These are phyloP conservation scores for Clarkia xantiana DNA, from an alignment of 345 rosid genomes.

Conservation along the genomic window DNA sequence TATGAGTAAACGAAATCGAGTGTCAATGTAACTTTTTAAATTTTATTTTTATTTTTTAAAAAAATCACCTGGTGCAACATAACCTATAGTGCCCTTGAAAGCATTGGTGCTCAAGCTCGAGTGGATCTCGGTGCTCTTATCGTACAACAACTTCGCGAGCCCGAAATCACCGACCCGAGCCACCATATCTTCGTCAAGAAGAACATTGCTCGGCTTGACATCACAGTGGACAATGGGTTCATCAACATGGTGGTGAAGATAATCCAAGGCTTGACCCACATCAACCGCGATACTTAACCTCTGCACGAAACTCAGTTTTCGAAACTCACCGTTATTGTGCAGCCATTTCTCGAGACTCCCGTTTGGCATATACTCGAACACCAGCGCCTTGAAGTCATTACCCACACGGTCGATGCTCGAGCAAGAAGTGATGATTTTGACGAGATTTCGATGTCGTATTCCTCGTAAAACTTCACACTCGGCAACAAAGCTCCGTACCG, in stretches of 20 bases:
- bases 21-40: too few species aligned
- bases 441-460: constrained; percentile 35
- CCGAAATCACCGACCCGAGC: constrained; percentile 24
- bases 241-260: constrained; percentile 14
- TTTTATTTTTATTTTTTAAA: too few species aligned
- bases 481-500: constrained; percentile 26
- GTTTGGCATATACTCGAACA: constrained; percentile 31
- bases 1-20: too few species aligned
- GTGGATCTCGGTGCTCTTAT: constrained; percentile 4
- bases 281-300: constrained; percentile 22
- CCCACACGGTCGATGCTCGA: constrained; percentile 32
- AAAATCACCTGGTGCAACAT: constrained; percentile 19
- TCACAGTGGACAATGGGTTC: constrained; percentile 20
- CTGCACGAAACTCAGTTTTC: constrained; percentile 14
- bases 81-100: constrained; percentile 16
- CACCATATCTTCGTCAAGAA: constrained; percentile 16
- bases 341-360: constrained; percentile 37
- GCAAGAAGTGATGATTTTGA: constrained; percentile 33
- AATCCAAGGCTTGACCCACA: constrained; percentile 19
- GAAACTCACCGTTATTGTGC: constrained; percentile 11
- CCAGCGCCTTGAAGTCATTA: constrained; percentile 37
- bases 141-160: constrained; percentile 12
- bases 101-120: constrained; percentile 11
- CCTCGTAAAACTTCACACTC: constrained; percentile 30
- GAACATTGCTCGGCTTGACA: constrained; percentile 41